Base-by-base conservation (phyloP, 2,329 filamentous ascomycete genomes). In the Ascochyta viciae-villosae region DNA sequence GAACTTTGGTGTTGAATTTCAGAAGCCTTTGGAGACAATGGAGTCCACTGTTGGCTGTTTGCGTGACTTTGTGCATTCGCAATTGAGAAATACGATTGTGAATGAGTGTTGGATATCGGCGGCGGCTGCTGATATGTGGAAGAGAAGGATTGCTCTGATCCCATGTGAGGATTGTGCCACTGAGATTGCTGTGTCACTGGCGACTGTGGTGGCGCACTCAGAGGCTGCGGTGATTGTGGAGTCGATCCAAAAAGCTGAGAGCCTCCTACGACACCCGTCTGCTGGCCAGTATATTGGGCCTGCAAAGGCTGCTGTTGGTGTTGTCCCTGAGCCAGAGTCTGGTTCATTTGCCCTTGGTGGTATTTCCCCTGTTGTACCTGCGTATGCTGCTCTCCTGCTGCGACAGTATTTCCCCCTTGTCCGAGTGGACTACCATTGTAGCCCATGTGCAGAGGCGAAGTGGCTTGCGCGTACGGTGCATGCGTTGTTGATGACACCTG, bases 191-290 rank as follows among this genome's bases (percentile, higher is more conserved):
- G 34, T 31, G 37, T 63, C 19, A 48, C 38, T 16, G 59, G 49
- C 13, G 50, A 54, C 0, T 51, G 50, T 9, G 64, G 60, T 10
- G 63, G 60, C 3, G 59, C 54, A 42, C 38, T 48, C 9, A 60
- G 48, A 33, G 48, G 54, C 16, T 55, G 60, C 2, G 58, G 55
- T 46, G 58, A 56, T 40, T 62, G 59, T n/a, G 49, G 48, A 7
- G 51, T 50, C 12, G 53, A 40, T 8, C 40, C 46, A 13, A 39
- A 43, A n/a, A 43, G 34, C 37, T 62, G 62, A 15, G 46, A 41
- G 13, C 54, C 31, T 45, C 63, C 67, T 12, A 70, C 52, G 10
- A 72, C 61, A 4, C 71, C 72, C 13, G 44, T 67, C 48, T 74
- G 67, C 44, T 73, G 70, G 24, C 61, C 66, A 5, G 51, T 24